These are phyloP conservation scores for Candida methanosorbosa DNA, from an alignment of 805 yeast species.

Conservation along the genomic window DNA sequence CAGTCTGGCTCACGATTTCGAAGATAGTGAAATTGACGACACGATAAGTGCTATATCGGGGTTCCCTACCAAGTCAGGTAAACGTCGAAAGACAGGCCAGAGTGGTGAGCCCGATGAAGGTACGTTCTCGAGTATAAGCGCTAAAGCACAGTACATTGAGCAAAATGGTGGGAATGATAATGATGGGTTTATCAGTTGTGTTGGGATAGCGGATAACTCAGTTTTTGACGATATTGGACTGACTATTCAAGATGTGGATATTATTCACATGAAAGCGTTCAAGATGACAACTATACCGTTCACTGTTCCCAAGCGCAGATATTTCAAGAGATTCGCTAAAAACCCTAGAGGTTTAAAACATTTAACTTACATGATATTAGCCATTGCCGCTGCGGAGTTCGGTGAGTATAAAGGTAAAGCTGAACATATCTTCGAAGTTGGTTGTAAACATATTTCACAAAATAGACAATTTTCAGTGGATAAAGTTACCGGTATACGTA, in stretches of 20 bases:
- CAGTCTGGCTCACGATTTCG: too few species aligned
- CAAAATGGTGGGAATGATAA: too few species aligned
- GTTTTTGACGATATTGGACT: not conserved
- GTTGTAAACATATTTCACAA: not conserved
- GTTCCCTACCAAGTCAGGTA: too few species aligned
- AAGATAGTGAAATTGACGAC: too few species aligned
- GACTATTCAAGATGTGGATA: slow-evolving; percentile 1
- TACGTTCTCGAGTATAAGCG: too few species aligned
- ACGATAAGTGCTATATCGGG: too few species aligned
- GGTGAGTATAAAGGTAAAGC: slow-evolving; percentile 12
- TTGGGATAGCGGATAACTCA: too few species aligned
- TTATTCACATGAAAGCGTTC: slow-evolving; percentile 12
- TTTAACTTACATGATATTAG: slow-evolving; percentile 17
- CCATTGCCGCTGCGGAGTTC: slow-evolving; percentile 8
- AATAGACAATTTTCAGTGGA: slow-evolving; percentile 8
- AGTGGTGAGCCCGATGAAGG: too few species aligned
- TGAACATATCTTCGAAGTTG: slow-evolving; percentile 9
- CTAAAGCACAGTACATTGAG: too few species aligned
- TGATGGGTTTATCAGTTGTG: too few species aligned
- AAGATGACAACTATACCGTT: slow-evolving; percentile 5
- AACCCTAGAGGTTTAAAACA: slow-evolving; percentile 12
- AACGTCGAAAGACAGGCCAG: too few species aligned
- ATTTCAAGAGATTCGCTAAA: slow-evolving; percentile 8
- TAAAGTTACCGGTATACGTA: slow-evolving; percentile 14
- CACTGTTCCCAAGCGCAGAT: slow-evolving; percentile 13